A percentile compares a stretch with the other conserved stretches of the same genome.
phyloP scores from a whole-genome alignment of 2,329 filamentous ascomycete genomes.

The Ceratocystiopsis minuta region DNA sequence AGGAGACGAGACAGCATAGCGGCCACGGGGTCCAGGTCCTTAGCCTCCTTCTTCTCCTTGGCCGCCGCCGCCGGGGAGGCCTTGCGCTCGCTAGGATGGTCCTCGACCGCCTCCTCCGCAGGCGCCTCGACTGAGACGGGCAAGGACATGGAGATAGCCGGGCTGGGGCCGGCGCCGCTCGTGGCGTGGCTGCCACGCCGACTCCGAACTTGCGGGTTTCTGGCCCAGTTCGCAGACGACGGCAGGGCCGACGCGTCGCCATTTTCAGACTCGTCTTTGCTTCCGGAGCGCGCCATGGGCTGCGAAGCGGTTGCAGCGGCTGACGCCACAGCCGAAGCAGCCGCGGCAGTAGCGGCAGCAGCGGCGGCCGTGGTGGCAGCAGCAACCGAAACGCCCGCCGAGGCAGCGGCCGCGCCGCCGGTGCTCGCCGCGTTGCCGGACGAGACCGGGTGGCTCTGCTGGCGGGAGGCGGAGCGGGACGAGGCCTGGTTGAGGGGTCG shows the following conservation, averaged over 20 bases:
- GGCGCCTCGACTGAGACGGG: constrained; percentile 32
- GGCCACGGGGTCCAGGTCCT: constrained; percentile 7
- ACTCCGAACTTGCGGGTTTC: constrained; percentile 46
- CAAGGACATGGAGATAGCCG: constrained; percentile 46
- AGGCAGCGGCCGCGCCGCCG: no score
- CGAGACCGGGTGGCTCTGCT: constrained; percentile 23
- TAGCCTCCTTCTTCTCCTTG: constrained; percentile 5
- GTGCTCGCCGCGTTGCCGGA: no score
- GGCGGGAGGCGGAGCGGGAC: constrained; percentile 34
- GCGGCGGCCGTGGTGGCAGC: not conserved
- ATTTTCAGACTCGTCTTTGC: constrained; percentile 55
- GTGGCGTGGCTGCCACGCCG: constrained; percentile 64
- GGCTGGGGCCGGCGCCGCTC: constrained; percentile 66
- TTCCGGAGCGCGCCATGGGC: constrained; percentile 58
- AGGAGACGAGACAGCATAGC: constrained; percentile 19
- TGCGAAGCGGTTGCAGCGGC: constrained; percentile 22
- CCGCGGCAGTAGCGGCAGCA: not conserved
- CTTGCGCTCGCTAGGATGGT: no score
- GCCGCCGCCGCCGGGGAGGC: not conserved
- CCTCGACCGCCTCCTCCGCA: constrained; percentile 24
- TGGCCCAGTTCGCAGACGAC: constrained; percentile 84
- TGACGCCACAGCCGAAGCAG: not conserved
- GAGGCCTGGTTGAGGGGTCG: constrained; percentile 41
- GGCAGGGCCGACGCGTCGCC: constrained; percentile 83
- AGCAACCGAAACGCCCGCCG: no score